A percentile compares a stretch with the other conserved stretches of the same genome.
Conservation (phyloP, 768 basidiomycete species). For the Panaeolus papilionaceus region DNA sequence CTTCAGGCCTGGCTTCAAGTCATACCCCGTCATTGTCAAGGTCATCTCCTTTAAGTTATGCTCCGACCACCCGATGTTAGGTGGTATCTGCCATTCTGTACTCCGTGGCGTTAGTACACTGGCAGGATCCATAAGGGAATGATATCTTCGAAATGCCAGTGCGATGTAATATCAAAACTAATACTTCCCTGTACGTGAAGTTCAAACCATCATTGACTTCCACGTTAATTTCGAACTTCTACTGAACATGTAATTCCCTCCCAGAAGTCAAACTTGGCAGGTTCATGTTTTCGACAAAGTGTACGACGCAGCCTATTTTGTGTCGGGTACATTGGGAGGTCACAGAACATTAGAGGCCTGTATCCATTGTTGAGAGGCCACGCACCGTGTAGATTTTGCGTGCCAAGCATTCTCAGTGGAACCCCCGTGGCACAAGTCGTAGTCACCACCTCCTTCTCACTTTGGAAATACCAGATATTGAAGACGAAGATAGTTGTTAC, state of each 20-base stretch:
- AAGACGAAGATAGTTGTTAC: not conserved
- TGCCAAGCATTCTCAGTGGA: not conserved
- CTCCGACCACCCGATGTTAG: not conserved
- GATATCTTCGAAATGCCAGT: not conserved
- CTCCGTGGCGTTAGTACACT: slow-evolving; percentile 6
- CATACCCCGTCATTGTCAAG: not conserved
- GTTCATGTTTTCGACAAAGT: not conserved
- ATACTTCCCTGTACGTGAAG: not conserved
- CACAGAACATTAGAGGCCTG: not conserved
- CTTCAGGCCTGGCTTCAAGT: not conserved
- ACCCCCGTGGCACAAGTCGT: not conserved
- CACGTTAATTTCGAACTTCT: not conserved
- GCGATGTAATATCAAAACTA: not conserved
- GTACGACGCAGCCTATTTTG: not conserved
- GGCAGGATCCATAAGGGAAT: slow-evolving; percentile 11
- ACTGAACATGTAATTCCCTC: not conserved
- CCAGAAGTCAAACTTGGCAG: not conserved
- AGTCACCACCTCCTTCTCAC: not conserved
- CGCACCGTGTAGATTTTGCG: not conserved
- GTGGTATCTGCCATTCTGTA: not conserved
- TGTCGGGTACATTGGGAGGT: not conserved
- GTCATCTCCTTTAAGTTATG: not conserved
- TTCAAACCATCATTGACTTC: not conserved
- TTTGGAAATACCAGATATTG: not conserved
- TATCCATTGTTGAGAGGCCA: not conserved